These are phyloP conservation scores for Petunia axillaris DNA, from an alignment of 257 asterid genomes.

Conservation along the genomic window DNA sequence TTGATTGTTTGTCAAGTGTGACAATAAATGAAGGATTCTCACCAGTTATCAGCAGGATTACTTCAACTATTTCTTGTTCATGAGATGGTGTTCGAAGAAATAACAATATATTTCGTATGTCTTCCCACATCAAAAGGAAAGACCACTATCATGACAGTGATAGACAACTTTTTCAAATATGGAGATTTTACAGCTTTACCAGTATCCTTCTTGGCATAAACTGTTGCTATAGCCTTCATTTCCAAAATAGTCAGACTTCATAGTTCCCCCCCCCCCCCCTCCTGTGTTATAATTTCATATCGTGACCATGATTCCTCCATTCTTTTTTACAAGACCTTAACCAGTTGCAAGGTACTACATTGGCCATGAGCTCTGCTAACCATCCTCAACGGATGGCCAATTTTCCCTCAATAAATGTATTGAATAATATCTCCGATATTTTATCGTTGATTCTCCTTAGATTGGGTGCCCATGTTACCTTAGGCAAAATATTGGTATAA, in stretches of 20 bases:
- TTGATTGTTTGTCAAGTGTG: neutral
- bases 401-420: neutral
- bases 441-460: neutral
- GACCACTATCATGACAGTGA: neutral
- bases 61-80: conserved; percentile 9
- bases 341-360: neutral
- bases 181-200: neutral
- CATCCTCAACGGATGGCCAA: conserved; percentile 23
- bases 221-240: neutral
- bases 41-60: neutral
- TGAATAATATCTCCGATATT: neutral
- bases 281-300: neutral
- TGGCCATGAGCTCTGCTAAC: neutral
- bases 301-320: conserved; percentile 5
- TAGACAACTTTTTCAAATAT: neutral
- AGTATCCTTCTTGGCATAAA: neutral
- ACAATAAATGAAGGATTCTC: neutral
- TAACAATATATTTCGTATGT: conserved; percentile 7
- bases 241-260: neutral
- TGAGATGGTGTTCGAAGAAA: neutral
- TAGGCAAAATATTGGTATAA: neutral
- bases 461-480: neutral
- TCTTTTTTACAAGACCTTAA: neutral
- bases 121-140: neutral
- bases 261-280: neutral